phyloP scores from a whole-genome alignment of 768 basidiomycete genomes.

The Psilocybe cubensis region DNA sequence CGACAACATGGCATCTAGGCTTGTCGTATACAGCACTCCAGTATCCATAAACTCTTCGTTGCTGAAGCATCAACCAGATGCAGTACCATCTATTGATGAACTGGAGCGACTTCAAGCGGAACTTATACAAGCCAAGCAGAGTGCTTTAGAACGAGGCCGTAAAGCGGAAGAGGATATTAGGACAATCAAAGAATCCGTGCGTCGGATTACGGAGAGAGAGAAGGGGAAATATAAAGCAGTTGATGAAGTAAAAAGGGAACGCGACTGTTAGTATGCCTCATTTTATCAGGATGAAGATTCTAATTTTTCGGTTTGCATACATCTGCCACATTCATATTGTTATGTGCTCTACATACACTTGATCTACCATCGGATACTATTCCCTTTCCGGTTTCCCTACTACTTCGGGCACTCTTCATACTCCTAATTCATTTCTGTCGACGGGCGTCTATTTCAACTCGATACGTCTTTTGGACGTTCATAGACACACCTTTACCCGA shows the following conservation, averaged over 20 bases:
- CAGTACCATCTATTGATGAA: slow-evolving; percentile 73
- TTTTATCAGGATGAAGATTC: slow-evolving; percentile 18
- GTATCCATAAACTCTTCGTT: slow-evolving; percentile 59
- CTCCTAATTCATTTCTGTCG: background rate
- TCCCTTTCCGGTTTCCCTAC: background rate
- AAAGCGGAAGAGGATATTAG: slow-evolving; percentile 79
- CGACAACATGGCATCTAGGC: slow-evolving; percentile 61
- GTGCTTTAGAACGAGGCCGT: slow-evolving; percentile 63
- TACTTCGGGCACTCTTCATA: background rate
- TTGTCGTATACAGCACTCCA: slow-evolving; percentile 52
- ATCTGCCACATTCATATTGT: slow-evolving; percentile 18
- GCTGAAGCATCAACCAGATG: slow-evolving; percentile 65
- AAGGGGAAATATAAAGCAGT: slow-evolving; percentile 73
- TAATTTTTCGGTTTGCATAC: slow-evolving; percentile 20
- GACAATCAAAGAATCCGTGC: slow-evolving; percentile 77
- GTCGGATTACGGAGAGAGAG: slow-evolving; percentile 75
- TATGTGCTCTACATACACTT: background rate
- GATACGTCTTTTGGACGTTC: background rate
- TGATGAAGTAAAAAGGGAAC: slow-evolving; percentile 75
- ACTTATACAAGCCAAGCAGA: slow-evolving; percentile 55
- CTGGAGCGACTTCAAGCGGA: slow-evolving; percentile 68
- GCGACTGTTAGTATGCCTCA: slow-evolving; percentile 64
- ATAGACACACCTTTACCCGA: slow-evolving; percentile 48
- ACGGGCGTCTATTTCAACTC: background rate
- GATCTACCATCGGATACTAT: slow-evolving; percentile 4